These are phyloP conservation scores for Nakazawaea populi DNA, from an alignment of 805 yeast species.

Conservation along the genomic window DNA sequence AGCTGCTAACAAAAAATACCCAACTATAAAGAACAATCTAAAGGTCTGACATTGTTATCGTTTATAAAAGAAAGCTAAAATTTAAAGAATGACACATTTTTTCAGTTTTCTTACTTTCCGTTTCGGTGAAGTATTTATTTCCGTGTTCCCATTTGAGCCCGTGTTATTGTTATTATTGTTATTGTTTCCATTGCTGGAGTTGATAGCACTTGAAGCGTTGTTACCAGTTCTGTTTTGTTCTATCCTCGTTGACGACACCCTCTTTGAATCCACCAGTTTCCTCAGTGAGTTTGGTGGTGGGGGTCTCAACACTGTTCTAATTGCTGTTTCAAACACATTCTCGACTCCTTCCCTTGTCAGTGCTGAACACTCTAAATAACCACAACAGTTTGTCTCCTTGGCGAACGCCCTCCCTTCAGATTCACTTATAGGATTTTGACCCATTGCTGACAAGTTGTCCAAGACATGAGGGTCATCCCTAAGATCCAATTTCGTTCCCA, in stretches of 20 bases:
- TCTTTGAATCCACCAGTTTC: neutral
- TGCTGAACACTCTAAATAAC: slow-evolving; percentile 85
- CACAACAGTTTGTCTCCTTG: slow-evolving; percentile 63
- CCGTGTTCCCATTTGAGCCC: neutral
- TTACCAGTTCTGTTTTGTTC: slow-evolving; percentile 6
- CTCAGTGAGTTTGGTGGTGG: slow-evolving; percentile 19
- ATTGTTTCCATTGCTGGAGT: neutral
- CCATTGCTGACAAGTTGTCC: slow-evolving; percentile 58
- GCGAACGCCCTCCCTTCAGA: slow-evolving; percentile 65
- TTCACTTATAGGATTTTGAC: slow-evolving; percentile 53
- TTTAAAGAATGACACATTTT: slow-evolving; percentile 41
- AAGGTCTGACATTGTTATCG: no score
- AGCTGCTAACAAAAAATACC: no score
- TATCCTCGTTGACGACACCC: slow-evolving; percentile 15
- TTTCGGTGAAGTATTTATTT: neutral
- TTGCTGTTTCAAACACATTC: slow-evolving; percentile 79
- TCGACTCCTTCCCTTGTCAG: slow-evolving; percentile 84
- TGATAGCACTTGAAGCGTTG: neutral
- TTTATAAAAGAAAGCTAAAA: no score
- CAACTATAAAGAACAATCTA: no score
- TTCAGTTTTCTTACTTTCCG: slow-evolving; percentile 35
- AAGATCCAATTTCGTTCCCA: slow-evolving; percentile 87
- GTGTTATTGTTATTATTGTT: neutral
- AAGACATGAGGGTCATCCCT: slow-evolving; percentile 76
- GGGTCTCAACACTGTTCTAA: slow-evolving; percentile 58